Percentiles rank a stretch among this genome's conserved stretches.
Conservation (phyloP, 2,329 filamentous ascomycete species). For the Cyclaneusma minus region DNA sequence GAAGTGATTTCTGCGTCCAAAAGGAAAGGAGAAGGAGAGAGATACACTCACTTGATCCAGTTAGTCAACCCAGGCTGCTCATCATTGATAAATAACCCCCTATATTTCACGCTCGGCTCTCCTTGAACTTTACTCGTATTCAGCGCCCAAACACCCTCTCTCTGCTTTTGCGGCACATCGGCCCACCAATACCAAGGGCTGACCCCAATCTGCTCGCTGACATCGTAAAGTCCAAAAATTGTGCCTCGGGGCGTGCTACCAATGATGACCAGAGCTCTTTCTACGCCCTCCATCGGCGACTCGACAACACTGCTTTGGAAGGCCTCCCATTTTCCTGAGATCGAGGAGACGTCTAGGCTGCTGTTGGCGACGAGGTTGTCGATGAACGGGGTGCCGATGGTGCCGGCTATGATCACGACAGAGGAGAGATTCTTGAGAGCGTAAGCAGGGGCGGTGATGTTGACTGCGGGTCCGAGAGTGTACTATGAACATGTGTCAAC, state of each 20-base stretch:
- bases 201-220: constrained; percentile 60
- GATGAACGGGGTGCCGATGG: constrained; percentile 47
- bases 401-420: constrained; percentile 51
- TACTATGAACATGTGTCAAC: constrained; percentile 22
- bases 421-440: too few relatives aligned
- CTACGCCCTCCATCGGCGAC: constrained; percentile 37
- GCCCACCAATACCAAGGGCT: constrained; percentile 47
- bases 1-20: constrained; percentile 21
- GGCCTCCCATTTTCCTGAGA: constrained; percentile 53
- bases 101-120: constrained; percentile 37
- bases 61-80: constrained; percentile 46
- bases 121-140: constrained; percentile 28
- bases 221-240: constrained; percentile 56
- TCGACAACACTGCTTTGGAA: constrained; percentile 44
- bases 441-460: constrained; percentile 29
- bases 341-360: constrained; percentile 39
- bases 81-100: constrained; percentile 45
- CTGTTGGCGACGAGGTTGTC: constrained; percentile 37
- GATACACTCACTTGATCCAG: constrained; percentile 31
- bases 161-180: constrained; percentile 30
- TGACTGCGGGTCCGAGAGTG: constrained; percentile 23
- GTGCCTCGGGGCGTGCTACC: constrained; percentile 50
- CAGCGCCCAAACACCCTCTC: constrained; percentile 29
- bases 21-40: neutral
- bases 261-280: constrained; percentile 48